Evolutionary conservation across 116 monocot species (phyloP), one percentile per base, ranked within the genome.

Genomic region (Dioscorea cayenensis): DNA sequence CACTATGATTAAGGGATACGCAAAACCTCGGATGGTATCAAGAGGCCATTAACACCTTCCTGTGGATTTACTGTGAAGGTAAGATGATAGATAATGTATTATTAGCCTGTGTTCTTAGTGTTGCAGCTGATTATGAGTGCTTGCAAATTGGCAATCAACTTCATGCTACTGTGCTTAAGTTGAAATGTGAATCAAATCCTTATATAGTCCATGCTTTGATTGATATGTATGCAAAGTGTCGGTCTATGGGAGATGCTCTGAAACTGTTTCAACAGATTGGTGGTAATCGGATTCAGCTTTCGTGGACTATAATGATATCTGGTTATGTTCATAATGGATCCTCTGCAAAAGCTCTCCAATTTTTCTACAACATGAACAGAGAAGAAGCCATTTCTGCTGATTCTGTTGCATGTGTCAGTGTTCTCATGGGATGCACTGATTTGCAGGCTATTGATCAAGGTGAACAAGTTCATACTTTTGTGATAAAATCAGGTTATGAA

Each of bases 171-270:
- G 49, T 59, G 17, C 29, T 67, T 28, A 72, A 78, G 58, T 32
- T 20, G 60, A 66, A 72, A 59, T 78, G 66, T 29, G 62, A 58
- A 29, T 18, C 10, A 14, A 32, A 60, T 16, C 16, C 17, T 10
- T 67, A 49, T 28, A 51, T 78, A 14, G 29, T 28, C 20, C 28
- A 66, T 78, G 28, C 78, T 14, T 59, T 78, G 60, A 71, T 78
- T 60, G 66, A 66, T 66, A 78, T 78, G 78, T 78, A 78, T 49
- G 60, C 78, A 0, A 78, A 78, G 60, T 78, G 78, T 60, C 38
- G 17, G 14, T 66, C 20, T 43, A 66, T 78, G 72, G 25, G 14
- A 13, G 43, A 43, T 43, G 78, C 78, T 28, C 25, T 49, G 66
- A 72, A 72, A 48, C 27, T 78, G 8, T 78, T 72, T 43, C 72